phyloP scores from a whole-genome alignment of 1,284 basidiomycete species.

The Thelephora terrestris region DNA sequence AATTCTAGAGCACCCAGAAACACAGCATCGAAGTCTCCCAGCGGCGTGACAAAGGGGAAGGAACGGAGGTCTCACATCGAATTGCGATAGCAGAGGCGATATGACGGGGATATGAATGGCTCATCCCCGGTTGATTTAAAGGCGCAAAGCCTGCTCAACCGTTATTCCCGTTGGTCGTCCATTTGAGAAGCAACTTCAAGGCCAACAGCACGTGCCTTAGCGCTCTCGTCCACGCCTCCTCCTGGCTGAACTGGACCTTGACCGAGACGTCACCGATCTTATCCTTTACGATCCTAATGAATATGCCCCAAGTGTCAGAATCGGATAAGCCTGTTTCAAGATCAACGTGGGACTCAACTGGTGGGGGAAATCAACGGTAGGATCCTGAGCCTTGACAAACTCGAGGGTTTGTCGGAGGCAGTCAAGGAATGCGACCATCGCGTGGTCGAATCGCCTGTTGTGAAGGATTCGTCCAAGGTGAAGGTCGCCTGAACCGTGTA shows the following conservation, averaged over 20 bases:
- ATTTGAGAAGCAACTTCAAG: slow-evolving; percentile 77
- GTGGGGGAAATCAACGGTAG: slow-evolving; percentile 73
- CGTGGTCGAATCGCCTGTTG: slow-evolving; percentile 91
- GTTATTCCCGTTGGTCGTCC: slow-evolving; percentile 69
- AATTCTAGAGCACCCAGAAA: no score
- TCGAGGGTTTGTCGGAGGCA: slow-evolving; percentile 89
- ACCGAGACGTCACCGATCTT: slow-evolving; percentile 94
- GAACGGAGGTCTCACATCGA: no score
- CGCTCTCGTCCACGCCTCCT: slow-evolving; percentile 94
- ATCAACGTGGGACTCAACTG: slow-evolving; percentile 32
- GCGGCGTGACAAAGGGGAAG: no score
- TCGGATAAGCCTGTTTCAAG: slow-evolving; percentile 6
- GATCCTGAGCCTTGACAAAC: slow-evolving; percentile 65
- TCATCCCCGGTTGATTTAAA: no score
- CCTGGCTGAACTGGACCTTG: slow-evolving; percentile 88
- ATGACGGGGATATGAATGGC: no score
- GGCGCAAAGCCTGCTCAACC: slow-evolving; percentile 23
- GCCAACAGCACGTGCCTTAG: slow-evolving; percentile 85
- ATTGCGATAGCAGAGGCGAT: no score
- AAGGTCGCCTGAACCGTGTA: slow-evolving; percentile 87
- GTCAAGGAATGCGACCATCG: slow-evolving; percentile 93
- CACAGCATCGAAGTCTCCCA: no score
- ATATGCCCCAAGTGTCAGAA: background rate
- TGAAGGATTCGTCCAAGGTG: slow-evolving; percentile 84
- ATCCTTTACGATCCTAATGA: slow-evolving; percentile 77